A percentile compares a stretch with the other conserved stretches of the same genome.
Conservation (phyloP, 495 filamentous ascomycete species). For the Stereocaulon alpinum region DNA sequence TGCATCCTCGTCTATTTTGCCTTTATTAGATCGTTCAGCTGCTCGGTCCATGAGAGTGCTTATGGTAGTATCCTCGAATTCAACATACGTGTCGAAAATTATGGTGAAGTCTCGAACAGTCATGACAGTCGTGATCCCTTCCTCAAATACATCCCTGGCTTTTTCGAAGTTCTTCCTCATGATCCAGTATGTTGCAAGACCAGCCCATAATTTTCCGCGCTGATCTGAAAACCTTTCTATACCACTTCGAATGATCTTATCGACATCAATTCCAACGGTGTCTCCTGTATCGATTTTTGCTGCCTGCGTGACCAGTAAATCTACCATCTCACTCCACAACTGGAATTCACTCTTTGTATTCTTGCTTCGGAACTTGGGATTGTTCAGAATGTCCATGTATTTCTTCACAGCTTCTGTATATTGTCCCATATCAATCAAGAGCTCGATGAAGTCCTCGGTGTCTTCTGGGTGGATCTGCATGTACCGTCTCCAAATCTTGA, state of each 20-base stretch:
- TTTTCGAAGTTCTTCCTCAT: constrained; percentile 83
- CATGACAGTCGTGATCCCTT: constrained; percentile 96
- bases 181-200: constrained; percentile 94
- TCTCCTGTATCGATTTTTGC: constrained; percentile 73
- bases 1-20: constrained; percentile 68
- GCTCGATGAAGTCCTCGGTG: constrained; percentile 85
- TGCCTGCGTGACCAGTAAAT: constrained; percentile 84
- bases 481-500: constrained; percentile 90
- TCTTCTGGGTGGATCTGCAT: constrained; percentile 98
- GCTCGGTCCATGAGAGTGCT: constrained; percentile 82
- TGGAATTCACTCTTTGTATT: constrained; percentile 91
- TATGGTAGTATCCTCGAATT: constrained; percentile 96
- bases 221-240: constrained; percentile 91
- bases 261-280: constrained; percentile 76
- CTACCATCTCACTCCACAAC: constrained; percentile 97
- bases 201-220: constrained; percentile 91
- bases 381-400: constrained; percentile 91
- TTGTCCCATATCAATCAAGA: constrained; percentile 68
- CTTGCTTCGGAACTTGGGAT: constrained; percentile 84
- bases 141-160: constrained; percentile 88
- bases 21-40: constrained; percentile 70
- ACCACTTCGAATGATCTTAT: constrained; percentile 86
- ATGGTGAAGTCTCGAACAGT: constrained; percentile 97
- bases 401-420: constrained; percentile 89
- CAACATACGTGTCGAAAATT: constrained; percentile 90